These are phyloP conservation scores for Lasiodiplodia hormozganensis DNA, from an alignment of 2,329 filamentous ascomycete species.

Conservation along the genomic window DNA sequence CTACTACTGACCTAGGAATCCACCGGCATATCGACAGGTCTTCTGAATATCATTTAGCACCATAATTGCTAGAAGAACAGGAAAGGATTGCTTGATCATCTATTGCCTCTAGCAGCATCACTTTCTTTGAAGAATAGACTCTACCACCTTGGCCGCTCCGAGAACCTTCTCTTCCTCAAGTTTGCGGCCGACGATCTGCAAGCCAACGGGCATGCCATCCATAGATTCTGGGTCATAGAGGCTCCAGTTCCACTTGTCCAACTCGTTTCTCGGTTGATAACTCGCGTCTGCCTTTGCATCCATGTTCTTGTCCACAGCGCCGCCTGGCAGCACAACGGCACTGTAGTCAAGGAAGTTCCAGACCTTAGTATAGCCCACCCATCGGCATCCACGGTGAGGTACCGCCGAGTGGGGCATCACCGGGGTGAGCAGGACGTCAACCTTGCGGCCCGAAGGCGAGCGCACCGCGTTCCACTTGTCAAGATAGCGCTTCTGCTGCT, in stretches of 20 bases:
- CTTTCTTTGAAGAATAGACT: conserved; percentile 32
- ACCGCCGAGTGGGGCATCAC: conserved; percentile 48
- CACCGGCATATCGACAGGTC: background rate
- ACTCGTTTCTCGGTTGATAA: conserved; percentile 57
- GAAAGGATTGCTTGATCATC: background rate
- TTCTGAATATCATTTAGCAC: background rate
- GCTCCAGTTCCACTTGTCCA: conserved; percentile 59
- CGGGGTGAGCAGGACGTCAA: conserved; percentile 48
- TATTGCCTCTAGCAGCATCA: background rate
- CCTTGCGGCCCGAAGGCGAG: conserved; percentile 41
- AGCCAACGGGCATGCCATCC: conserved; percentile 35
- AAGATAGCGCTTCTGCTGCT: conserved; percentile 43
- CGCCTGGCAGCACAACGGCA: conserved; percentile 61
- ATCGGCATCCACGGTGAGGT: conserved; percentile 51
- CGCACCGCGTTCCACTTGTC: conserved; percentile 45
- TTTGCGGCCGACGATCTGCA: conserved; percentile 37
- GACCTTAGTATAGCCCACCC: conserved; percentile 54
- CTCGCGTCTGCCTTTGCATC: conserved; percentile 50
- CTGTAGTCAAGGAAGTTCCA: conserved; percentile 67
- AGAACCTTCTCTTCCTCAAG: conserved; percentile 38
- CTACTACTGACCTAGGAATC: too few species aligned
- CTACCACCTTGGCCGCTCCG: conserved; percentile 23
- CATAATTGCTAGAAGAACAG: background rate
- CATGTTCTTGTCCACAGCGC: conserved; percentile 59
- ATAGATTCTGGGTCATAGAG: conserved; percentile 23